Evolutionary conservation across 208 protist genomes (phyloP), one percentile per base, ranked within the genome.

Genomic region (Crithidia acanthocephali): DNA sequence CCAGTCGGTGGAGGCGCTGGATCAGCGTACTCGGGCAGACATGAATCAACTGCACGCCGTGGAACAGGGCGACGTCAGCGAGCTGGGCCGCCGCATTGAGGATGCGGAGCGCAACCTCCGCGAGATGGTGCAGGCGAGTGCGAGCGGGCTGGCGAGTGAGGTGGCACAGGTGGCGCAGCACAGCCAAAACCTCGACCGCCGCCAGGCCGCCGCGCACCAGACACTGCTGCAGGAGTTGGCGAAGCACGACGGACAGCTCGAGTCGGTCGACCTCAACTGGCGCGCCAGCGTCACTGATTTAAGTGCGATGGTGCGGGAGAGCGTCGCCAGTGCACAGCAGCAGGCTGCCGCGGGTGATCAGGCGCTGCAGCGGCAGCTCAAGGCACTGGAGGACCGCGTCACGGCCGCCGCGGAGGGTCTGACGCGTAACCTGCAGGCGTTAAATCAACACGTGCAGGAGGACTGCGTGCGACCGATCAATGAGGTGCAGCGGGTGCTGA

Each of bases 201-300:
- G 76, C 4, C 76, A 91, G 65, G 76, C 74, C 47, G 53, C 74
- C 2, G 73, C 80, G 13, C 86, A 96, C 37, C 88, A 96, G 69
- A 69, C 79, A 33, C 59, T 94, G 22, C 42, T 92, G 53, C 76
- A 87, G 53, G 88, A 94, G 70, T 73, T 96, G 20, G 63, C 80
- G 25, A 88, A 91, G 68, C 85, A 94, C 63, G 84, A 92, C 28
- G 63, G 76, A 27, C 83, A 90, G 32, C 77, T 93, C 60, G 87
- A 94, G 65, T 82, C 70, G 1, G 80, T 94, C 27, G 87, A 96
- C 53, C 52, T 86, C 3, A 93, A 83, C 75, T 96, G 87, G 89
- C 83, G 87, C 0, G 77, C 87, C 6, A 91, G 86, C 52, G 74
- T 96, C 33, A 75, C 79, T 7, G 88, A 93, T 47, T 62, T 94